Base-by-base conservation (phyloP, 805 yeast species). In the Candida loeiensis region DNA sequence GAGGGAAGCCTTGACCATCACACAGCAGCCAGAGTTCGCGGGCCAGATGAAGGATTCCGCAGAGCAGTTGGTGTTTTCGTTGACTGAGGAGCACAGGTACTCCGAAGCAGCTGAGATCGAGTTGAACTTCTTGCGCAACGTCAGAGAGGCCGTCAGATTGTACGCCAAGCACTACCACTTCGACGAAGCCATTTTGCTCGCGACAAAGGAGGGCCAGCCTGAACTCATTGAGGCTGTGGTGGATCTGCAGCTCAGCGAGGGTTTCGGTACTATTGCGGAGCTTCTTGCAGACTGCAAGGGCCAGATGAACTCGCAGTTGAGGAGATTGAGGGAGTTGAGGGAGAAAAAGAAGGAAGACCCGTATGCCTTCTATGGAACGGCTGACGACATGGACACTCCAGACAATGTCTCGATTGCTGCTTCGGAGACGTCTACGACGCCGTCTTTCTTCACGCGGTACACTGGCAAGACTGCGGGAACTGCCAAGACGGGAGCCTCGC, bases 381-480 rank as follows among this genome's bases (percentile, higher is more conserved):
- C 76, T 33, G 75, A 70, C 29, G 81, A 70, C 20, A 47, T 63
- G 41, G 95, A 87, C 53, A 78, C 86, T 11, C 90, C 96, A 1
- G 99, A 93, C 60, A 86, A 90, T 58, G 93, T 93, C 7, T 90
- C 98, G 0, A 76, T 93, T 47, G 98, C 97, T 0, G 93, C 95
- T 1, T 85, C 96, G 0, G 97, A 89, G 59, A 81, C 95, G 0
- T 87, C 97, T 0, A 86, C 95, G 0, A 84, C 86, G 20, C 95
- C 91, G 27, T 89, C 98, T 0, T 87, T 90, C 60, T 86, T 88
- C 66, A 93, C 99, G 1, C 76, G 95, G 57, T 93, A 93, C 61
- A 93, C 99, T 0, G 99, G 98, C 47, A 90, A 91, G 63, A 90
- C 98, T 1, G 73, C 84, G 1, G 96, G 96, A 17, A 93, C 99